Percentiles rank a stretch among this genome's conserved stretches.
phyloP scores from a whole-genome alignment of 768 basidiomycete species.

The Amanita pseudoporphyria region DNA sequence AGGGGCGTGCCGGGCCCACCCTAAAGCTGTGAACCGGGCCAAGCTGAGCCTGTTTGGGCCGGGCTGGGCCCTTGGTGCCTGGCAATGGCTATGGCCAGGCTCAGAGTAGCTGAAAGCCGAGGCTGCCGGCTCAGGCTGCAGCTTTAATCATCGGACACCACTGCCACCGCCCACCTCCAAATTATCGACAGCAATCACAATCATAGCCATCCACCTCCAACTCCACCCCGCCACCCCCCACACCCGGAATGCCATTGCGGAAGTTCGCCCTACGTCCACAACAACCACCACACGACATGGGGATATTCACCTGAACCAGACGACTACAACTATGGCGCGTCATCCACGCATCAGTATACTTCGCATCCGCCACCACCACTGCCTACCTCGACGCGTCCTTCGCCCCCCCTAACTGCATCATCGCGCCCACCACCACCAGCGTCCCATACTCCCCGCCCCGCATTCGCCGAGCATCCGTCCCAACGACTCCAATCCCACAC shows the following conservation, averaged over 20 bases:
- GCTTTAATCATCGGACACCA: too few species aligned
- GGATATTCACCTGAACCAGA: constrained; percentile 1
- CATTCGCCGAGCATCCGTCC: too few species aligned
- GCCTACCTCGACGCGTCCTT: neutral
- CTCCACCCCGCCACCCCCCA: constrained; percentile 5
- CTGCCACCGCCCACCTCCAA: constrained; percentile 13
- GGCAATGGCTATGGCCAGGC: too few species aligned
- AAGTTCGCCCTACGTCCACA: neutral
- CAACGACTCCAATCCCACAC: too few species aligned
- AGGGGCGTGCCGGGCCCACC: too few species aligned
- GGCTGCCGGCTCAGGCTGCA: too few species aligned
- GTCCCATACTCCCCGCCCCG: neutral
- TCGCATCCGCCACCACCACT: constrained; percentile 12
- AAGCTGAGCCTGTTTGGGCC: too few species aligned
- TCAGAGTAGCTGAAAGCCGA: too few species aligned
- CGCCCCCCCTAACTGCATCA: neutral
- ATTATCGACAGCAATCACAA: too few species aligned
- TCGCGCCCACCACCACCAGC: neutral
- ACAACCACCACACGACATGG: neutral
- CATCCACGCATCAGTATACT: neutral
- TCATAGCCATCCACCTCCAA: too few species aligned
- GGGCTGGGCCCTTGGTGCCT: too few species aligned
- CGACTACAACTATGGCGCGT: neutral
- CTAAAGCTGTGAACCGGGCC: too few species aligned
- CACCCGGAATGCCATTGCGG: constrained; percentile 11